Evolutionary conservation across 768 basidiomycete genomes (phyloP), one percentile per base, ranked within the genome.

Genomic region (Leucosporidium scottii): DNA sequence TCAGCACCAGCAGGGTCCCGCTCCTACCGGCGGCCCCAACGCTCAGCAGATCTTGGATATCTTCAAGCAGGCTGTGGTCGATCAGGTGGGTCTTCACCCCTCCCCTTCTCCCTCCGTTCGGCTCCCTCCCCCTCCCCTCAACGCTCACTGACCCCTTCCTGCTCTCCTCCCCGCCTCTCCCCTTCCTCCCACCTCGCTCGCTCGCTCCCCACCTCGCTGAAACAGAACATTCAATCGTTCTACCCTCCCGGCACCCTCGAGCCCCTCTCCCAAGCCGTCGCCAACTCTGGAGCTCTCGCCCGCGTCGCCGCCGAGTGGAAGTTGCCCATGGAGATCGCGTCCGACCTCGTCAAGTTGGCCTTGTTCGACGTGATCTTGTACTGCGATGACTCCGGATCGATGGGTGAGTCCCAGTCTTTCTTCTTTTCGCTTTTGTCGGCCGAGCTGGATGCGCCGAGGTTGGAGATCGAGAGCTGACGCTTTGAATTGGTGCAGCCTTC

Each of bases 171-270:
- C 6, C n/a, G n/a, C 21, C 51, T 30, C 30, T 39, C 1, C 36
- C 27, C 18, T 39, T 4, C 23, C 39, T 47, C 15, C 36, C 10
- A 3, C 15, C 21, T 21, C 17, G 23, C 57, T 39, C 39, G 48
- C 60, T 49, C 53, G 36, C 57, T 49, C 25, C 7, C n/a, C 21
- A 57, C 34, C 31, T 60, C n/a, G 34, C 59, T 7, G 34, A 62
- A 20, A 74, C 79, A 81, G 78, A 77, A 78, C 31, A 68, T 81
- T 59, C 69, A 72, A 48, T 76, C 78, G 7, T 81, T 81, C 75
- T 81, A 78, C 74, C 80, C 80, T n/a, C 79, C 77, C 2, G 79
- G 79, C 1, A 72, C 70, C 0, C 76, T 81, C 55, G 77, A 78
- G 39, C 73, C 69, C 21, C 78, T 81, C 70, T 80, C 81, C 0